These are phyloP conservation scores for Candida hispaniensis DNA, from an alignment of 805 yeast genomes.

Conservation along the genomic window DNA sequence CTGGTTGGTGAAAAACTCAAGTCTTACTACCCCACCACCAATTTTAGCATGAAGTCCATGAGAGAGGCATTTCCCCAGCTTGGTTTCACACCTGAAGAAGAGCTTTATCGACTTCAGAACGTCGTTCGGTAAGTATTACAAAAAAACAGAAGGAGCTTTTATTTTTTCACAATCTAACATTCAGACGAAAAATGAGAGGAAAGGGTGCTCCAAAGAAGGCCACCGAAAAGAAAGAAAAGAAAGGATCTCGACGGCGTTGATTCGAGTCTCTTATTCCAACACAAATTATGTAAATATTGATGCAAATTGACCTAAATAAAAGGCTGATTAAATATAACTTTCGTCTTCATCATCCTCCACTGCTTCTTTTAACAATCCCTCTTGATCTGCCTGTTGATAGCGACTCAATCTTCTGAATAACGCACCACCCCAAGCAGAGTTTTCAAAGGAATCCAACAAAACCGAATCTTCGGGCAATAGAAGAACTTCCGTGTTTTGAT, in stretches of 20 bases:
- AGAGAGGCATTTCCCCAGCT: conserved; percentile 14
- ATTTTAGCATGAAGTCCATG: conserved; percentile 5
- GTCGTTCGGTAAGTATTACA: conserved; percentile 12
- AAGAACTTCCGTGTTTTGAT: no score
- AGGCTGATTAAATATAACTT: no score
- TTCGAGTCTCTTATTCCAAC: no score
- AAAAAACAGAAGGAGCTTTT: background rate
- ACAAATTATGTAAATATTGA: no score
- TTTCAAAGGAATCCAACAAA: conserved; percentile 14
- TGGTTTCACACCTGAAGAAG: conserved; percentile 2
- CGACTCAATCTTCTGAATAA: conserved; percentile 21
- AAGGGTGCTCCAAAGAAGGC: conserved; percentile 28
- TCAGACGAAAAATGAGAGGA: conserved; percentile 19
- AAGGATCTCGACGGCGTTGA: no score
- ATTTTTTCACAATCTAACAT: conserved; percentile 1
- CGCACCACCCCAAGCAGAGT: conserved; percentile 21
- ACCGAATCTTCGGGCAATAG: background rate
- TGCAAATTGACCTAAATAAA: no score
- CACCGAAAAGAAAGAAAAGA: conserved; percentile 25
- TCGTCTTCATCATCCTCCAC: background rate
- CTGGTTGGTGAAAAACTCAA: conserved; percentile 27
- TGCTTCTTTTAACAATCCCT: conserved; percentile 2
- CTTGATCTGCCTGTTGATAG: conserved; percentile 9
- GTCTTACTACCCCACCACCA: conserved; percentile 25
- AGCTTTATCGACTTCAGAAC: conserved; percentile 6